Evolutionary conservation across 2,329 filamentous ascomycete genomes (phyloP).

Genomic region (Blumeria hordei): DNA sequence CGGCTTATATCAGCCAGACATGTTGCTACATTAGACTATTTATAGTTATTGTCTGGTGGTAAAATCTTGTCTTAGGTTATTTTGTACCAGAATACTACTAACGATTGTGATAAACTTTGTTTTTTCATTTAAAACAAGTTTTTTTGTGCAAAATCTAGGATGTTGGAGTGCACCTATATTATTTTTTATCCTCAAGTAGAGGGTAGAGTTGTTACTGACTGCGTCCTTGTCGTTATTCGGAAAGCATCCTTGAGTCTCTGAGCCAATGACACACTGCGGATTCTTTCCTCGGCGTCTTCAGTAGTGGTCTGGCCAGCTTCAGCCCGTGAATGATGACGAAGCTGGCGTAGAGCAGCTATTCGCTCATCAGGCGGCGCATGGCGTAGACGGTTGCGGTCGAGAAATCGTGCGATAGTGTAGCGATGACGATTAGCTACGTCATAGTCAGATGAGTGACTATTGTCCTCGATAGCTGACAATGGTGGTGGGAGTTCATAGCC

Average conservation of each 20-base stretch:
- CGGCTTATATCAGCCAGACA: too few relatives aligned
- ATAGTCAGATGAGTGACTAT: slow-evolving; percentile 13
- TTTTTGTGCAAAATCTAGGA: too few relatives aligned
- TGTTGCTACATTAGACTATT: too few relatives aligned
- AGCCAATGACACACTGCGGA: slow-evolving; percentile 11
- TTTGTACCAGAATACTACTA: too few relatives aligned
- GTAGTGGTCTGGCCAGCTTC: slow-evolving; percentile 3
- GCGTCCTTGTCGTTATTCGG: slow-evolving; percentile 11
- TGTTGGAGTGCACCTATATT: background rate
- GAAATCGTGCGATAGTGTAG: slow-evolving; percentile 25
- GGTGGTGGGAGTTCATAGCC: slow-evolving; percentile 11
- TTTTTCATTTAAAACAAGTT: too few relatives aligned
- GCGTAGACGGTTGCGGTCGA: slow-evolving; percentile 31
- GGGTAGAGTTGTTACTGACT: slow-evolving; percentile 2
- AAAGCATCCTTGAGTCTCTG: slow-evolving; percentile 11
- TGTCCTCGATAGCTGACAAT: slow-evolving; percentile 6
- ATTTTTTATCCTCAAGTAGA: background rate
- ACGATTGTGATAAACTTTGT: too few relatives aligned
- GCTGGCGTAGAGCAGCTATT: slow-evolving; percentile 31
- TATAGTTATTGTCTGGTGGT: too few relatives aligned
- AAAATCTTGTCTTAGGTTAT: too few relatives aligned
- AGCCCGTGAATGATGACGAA: slow-evolving; percentile 17
- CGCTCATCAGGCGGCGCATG: slow-evolving; percentile 36
- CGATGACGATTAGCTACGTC: slow-evolving; percentile 16
- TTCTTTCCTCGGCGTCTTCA: slow-evolving; percentile 8